These are phyloP conservation scores for Boletus rubescentipes DNA, from an alignment of 768 basidiomycete species.

Conservation along the genomic window DNA sequence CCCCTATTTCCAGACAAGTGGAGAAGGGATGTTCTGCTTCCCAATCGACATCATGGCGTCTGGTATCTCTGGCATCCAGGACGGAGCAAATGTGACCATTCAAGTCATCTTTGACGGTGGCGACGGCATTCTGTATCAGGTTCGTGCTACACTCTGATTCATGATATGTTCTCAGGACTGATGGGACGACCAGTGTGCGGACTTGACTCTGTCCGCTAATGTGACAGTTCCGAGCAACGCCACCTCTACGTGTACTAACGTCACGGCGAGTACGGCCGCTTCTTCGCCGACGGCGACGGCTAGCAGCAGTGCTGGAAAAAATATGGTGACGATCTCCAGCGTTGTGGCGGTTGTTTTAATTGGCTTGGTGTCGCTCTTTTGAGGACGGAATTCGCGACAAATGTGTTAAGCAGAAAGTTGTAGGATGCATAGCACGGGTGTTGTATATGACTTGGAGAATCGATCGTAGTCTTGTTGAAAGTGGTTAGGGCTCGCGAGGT, in stretches of 20 bases:
- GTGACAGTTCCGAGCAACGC: conserved; percentile 48
- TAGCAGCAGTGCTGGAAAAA: conserved; percentile 18
- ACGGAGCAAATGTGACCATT: conserved; percentile 74
- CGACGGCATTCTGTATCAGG: conserved; percentile 73
- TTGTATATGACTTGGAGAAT: too few relatives aligned
- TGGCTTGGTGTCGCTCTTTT: conserved; percentile 13
- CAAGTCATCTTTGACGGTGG: conserved; percentile 69
- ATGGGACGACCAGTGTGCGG: conserved; percentile 61
- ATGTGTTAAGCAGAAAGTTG: too few relatives aligned
- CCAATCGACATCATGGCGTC: conserved; percentile 57
- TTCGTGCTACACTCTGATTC: conserved; percentile 16
- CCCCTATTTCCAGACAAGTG: conserved; percentile 48
- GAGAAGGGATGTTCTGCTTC: conserved; percentile 67
- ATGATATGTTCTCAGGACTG: neutral
- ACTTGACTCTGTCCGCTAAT: conserved; percentile 63
- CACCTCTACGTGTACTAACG: conserved; percentile 34
- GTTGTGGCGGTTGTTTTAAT: conserved; percentile 10
- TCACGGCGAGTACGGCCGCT: conserved; percentile 21
- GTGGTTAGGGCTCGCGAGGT: too few relatives aligned
- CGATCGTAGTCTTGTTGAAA: too few relatives aligned
- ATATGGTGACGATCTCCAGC: conserved; percentile 5
- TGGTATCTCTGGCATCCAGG: conserved; percentile 47
- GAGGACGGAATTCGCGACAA: neutral
- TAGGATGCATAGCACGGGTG: too few relatives aligned
- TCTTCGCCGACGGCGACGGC: conserved; percentile 19